Conservation (phyloP, 495 filamentous ascomycete species). For the Elasticomyces elasticus region DNA sequence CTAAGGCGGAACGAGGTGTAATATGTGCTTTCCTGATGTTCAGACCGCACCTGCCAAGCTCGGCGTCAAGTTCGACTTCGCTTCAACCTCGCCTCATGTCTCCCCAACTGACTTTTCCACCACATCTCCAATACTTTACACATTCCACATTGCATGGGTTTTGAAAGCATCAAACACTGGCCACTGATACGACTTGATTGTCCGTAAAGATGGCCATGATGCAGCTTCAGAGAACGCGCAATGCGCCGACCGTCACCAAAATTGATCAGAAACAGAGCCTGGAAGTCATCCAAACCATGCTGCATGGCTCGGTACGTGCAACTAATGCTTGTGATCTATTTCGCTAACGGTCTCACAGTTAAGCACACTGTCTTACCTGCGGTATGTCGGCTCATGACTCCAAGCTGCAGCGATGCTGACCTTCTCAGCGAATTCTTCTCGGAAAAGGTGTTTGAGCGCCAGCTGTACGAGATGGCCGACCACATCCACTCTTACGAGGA, state of each 20-base stretch:
- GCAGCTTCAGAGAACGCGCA: conserved; percentile 13
- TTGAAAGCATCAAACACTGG: no score
- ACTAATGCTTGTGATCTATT: not conserved
- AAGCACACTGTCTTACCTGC: conserved; percentile 24
- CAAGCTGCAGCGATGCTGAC: conserved; percentile 1
- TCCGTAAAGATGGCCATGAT: conserved; percentile 21
- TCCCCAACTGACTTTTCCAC: no score
- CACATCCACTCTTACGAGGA: conserved; percentile 23
- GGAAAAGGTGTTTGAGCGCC: conserved; percentile 24
- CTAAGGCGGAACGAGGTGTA: no score
- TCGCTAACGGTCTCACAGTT: conserved; percentile 13
- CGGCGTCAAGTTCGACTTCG: no score
- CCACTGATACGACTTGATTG: no score
- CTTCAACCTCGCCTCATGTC: no score
- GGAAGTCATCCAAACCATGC: conserved; percentile 41
- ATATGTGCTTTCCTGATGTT: no score
- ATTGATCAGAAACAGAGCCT: conserved; percentile 38
- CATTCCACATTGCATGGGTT: no score
- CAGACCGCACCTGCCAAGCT: no score
- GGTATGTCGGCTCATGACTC: conserved; percentile 15
- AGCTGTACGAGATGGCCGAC: conserved; percentile 17
- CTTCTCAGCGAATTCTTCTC: conserved; percentile 22
- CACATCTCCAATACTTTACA: no score
- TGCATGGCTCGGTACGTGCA: conserved; percentile 30
- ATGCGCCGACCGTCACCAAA: conserved; percentile 6